Conservation (phyloP, 2,329 filamentous ascomycete genomes). For the Ophiostoma sp. region DNA sequence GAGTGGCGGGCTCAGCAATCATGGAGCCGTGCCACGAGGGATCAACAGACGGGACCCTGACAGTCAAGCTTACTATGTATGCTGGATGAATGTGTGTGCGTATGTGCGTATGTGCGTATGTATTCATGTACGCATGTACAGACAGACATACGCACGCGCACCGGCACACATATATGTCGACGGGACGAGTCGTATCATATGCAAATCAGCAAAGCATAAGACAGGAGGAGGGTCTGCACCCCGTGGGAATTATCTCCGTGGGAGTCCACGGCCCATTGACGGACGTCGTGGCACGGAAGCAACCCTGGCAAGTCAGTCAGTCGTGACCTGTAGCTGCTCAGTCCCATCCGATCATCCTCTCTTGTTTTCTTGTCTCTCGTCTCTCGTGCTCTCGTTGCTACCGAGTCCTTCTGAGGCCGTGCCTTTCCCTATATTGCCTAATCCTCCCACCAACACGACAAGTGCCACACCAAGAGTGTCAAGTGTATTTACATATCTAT, state of each 20-base stretch:
- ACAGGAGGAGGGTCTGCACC: too few species aligned
- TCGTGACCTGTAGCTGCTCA: too few species aligned
- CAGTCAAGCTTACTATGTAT: neutral
- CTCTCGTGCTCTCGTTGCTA: neutral
- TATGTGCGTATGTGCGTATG: too few species aligned
- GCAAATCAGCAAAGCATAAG: neutral
- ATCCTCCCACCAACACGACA: slow-evolving; percentile 13
- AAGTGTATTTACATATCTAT: neutral
- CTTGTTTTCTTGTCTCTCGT: neutral
- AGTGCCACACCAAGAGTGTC: neutral
- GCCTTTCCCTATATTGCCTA: slow-evolving; percentile 21
- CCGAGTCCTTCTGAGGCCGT: slow-evolving; percentile 15
- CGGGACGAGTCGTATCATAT: neutral
- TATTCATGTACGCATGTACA: neutral
- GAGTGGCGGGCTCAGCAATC: neutral
- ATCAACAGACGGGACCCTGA: slow-evolving; percentile 8
- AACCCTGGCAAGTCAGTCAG: neutral
- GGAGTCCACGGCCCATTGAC: neutral
- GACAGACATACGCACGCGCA: neutral
- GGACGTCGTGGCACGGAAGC: neutral
- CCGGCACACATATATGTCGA: neutral
- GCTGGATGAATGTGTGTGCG: too few species aligned
- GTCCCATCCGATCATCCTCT: neutral
- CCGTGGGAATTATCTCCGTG: neutral
- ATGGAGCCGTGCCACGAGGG: slow-evolving; percentile 4